Base-by-base conservation (phyloP, 108 stramenopile species). In the Ochromonas danica region DNA sequence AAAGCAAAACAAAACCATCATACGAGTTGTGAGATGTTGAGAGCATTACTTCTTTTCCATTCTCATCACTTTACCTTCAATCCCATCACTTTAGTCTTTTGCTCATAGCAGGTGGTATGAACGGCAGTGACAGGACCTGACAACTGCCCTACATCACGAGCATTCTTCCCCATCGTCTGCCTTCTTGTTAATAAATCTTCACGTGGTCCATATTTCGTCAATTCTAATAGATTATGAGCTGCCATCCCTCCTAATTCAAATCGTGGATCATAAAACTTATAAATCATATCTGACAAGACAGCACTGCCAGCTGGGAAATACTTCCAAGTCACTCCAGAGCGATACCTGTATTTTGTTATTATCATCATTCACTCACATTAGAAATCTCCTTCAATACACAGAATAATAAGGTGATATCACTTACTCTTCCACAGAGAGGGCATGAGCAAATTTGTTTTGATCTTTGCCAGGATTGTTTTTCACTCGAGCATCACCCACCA, bases 91-190 rank as follows among this genome's bases (percentile, higher is more conserved):
- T 75, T 75, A 6, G 72, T 41, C 38, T 41, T 36, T 45, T 57
- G 72, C 38, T 75, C 72, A 75, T 75, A 75, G 41, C 72, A 75
- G 10, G 72, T 75, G 10, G 45, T 60, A 33, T 75, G 72, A 33
- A 75, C 72, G 27, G 72, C 72, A 36, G 10, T 17, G 14, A 57
- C 51, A 22, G 10, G 17, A 57, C 51, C 51, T 17, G 17, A 17
- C 17, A 10, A 17, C 51, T 17, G 22, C 10, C 63, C 31, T 35
- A 33, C 63, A 10, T 33, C 63, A 35, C 35, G 63, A 6, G 17
- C 35, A 35, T 36, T 38, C 27, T 31, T 22, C 14, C 14, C 10
- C 40, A 40, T 70, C 22, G 10, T 10, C 10, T 40, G 67, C 33
- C 40, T 10, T 31, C 22, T 70, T 70, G 67, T 31, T 70, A 38